Evolutionary conservation across 148 eudicot genomes (phyloP).

Genomic region (Agrostemma githago): DNA sequence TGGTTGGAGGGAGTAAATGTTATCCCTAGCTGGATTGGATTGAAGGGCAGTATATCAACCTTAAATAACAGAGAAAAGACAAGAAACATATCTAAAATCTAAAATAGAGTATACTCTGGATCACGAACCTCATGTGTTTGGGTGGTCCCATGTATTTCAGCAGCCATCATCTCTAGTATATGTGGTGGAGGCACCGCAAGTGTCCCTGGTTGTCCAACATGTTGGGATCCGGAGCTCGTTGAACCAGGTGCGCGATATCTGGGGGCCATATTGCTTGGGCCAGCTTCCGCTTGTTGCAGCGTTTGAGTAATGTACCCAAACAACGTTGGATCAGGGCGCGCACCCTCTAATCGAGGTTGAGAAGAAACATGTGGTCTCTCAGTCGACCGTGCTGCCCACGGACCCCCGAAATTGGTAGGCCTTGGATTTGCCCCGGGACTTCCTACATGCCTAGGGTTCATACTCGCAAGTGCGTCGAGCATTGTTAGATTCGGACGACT

Average conservation of each 20-base stretch:
- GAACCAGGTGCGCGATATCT: neutral
- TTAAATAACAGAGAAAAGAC: neutral
- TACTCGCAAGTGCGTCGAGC: neutral
- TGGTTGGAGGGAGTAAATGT: too few relatives aligned
- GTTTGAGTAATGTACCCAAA: neutral
- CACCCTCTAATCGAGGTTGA: neutral
- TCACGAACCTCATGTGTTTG: slow-evolving; percentile 7
- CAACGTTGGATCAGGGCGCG: neutral
- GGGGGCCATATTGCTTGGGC: slow-evolving; percentile 1
- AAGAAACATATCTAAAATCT: slow-evolving; percentile 1
- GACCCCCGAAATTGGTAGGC: neutral
- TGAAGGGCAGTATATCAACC: neutral
- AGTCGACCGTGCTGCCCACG: neutral
- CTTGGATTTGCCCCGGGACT: neutral
- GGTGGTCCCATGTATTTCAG: neutral
- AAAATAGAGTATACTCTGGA: neutral
- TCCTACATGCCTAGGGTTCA: neutral
- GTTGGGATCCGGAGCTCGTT: neutral
- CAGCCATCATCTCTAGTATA: slow-evolving; percentile 3
- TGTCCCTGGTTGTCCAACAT: neutral
- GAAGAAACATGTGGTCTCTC: neutral
- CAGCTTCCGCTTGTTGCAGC: neutral
- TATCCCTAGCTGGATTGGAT: too few relatives aligned
- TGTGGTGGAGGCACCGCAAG: slow-evolving; percentile 4
- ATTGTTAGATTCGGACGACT: neutral